Evolutionary conservation across 768 basidiomycete species (phyloP).

Genomic region (Mycena filopes): DNA sequence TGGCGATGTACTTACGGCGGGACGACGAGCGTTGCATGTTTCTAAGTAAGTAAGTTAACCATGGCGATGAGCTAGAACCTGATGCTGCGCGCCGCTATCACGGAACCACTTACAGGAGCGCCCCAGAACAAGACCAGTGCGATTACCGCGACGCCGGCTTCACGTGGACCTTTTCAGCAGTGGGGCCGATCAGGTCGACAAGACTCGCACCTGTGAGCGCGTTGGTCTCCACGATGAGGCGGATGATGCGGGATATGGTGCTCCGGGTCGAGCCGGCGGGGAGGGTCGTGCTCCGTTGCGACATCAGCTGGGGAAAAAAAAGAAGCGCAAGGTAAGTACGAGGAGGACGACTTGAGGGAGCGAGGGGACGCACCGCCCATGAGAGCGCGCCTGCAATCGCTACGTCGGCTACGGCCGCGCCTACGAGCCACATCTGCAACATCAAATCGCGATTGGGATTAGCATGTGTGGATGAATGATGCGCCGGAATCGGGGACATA

Average conservation of each 20-base stretch:
- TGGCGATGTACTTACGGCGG: slow-evolving; percentile 25
- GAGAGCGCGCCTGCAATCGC: slow-evolving; percentile 23
- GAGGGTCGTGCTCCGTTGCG: not conserved
- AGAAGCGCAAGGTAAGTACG: not conserved
- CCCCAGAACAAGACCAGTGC: slow-evolving; percentile 26
- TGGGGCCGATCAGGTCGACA: no score
- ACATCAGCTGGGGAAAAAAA: slow-evolving; percentile 2
- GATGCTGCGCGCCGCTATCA: no score
- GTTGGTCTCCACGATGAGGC: slow-evolving; percentile 34
- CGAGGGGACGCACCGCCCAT: slow-evolving; percentile 15
- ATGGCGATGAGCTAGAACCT: not conserved
- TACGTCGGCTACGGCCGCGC: slow-evolving; percentile 26
- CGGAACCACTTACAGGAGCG: slow-evolving; percentile 9
- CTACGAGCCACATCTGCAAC: slow-evolving; percentile 27
- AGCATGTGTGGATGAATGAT: not conserved
- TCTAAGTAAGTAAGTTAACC: not conserved
- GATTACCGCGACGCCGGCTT: slow-evolving; percentile 26
- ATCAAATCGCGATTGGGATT: no score
- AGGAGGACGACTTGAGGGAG: not conserved
- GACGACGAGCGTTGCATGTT: slow-evolving; percentile 23
- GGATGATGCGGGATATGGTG: slow-evolving; percentile 23
- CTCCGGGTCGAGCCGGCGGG: not conserved
- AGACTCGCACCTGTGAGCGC: slow-evolving; percentile 26
- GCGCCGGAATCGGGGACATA: not conserved
- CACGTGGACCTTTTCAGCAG: not conserved